Evolutionary conservation across 1,139 yeast genomes (phyloP).

Genomic region (Ashbya aceris): DNA sequence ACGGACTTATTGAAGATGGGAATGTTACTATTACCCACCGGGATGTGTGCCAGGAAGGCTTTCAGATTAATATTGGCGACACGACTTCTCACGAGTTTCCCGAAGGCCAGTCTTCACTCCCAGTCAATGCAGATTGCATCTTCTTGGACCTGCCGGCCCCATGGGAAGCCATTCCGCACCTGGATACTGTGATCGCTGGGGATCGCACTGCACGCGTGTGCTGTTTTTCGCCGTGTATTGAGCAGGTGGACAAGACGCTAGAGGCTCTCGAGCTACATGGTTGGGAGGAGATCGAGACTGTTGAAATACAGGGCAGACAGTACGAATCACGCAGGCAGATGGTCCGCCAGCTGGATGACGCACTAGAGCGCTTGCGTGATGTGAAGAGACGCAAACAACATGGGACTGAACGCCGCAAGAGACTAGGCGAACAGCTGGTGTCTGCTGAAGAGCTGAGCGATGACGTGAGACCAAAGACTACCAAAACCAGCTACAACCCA

Average conservation of each 20-base stretch:
- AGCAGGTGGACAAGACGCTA: constrained; percentile 85
- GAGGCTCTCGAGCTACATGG: constrained; percentile 64
- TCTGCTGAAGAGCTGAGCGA: constrained; percentile 17
- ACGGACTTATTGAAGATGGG: constrained; percentile 44
- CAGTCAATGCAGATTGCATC: constrained; percentile 55
- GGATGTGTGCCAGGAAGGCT: constrained; percentile 88
- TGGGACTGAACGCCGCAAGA: constrained; percentile 59
- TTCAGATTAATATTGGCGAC: constrained; percentile 39
- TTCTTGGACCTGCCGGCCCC: constrained; percentile 95
- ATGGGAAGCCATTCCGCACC: constrained; percentile 86
- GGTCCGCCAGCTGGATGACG: constrained; percentile 76
- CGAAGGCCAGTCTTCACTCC: constrained; percentile 20
- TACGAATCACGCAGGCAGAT: constrained; percentile 91
- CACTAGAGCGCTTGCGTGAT: constrained; percentile 68
- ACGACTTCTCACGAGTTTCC: constrained; percentile 26
- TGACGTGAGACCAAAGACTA: constrained; percentile 27
- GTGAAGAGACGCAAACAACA: constrained; percentile 65
- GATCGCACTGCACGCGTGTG: constrained; percentile 58
- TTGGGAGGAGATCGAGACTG: constrained; percentile 90
- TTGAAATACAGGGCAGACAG: constrained; percentile 74
- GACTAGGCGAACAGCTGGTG: constrained; percentile 25
- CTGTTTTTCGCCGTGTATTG: constrained; percentile 96
- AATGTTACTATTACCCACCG: constrained; percentile 65
- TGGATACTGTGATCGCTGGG: constrained; percentile 49
- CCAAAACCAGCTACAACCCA: constrained; percentile 67